These are phyloP conservation scores for Rubia yunnanensis DNA, from an alignment of 257 asterid genomes.

Conservation along the genomic window DNA sequence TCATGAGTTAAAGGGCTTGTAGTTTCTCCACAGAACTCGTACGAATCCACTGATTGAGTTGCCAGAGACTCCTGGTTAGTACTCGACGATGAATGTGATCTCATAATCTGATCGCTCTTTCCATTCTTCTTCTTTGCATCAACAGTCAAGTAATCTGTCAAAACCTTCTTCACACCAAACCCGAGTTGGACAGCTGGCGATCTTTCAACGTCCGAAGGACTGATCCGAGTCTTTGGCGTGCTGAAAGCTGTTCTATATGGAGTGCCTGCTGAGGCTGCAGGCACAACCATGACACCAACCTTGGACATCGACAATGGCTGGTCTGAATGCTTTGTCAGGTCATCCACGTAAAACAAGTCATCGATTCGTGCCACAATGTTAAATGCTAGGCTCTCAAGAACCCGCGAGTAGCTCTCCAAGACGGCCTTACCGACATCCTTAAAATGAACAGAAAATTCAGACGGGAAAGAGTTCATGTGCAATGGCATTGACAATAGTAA, in stretches of 20 bases:
- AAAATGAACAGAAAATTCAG: neutral
- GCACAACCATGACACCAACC: constrained; percentile 33
- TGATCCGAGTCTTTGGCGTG: constrained; percentile 36
- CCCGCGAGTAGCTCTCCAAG: constrained; percentile 80
- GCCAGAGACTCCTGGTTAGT: constrained; percentile 28
- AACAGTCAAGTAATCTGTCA: constrained; percentile 58
- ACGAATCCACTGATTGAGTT: constrained; percentile 37
- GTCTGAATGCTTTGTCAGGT: constrained; percentile 60
- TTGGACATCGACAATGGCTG: constrained; percentile 50
- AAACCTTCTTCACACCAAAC: constrained; percentile 50
- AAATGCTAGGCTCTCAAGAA: constrained; percentile 76
- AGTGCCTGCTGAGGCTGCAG: constrained; percentile 19
- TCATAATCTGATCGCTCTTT: constrained; percentile 12
- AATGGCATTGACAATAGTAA: neutral
- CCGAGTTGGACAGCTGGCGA: constrained; percentile 28
- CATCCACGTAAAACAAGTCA: constrained; percentile 64
- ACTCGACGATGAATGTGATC: constrained; percentile 38
- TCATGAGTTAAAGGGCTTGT: constrained; percentile 21
- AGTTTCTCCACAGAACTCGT: constrained; percentile 21
- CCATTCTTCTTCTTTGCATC: constrained; percentile 42
- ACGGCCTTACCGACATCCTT: constrained; percentile 82
- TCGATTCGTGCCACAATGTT: constrained; percentile 66
- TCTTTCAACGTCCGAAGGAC: constrained; percentile 35
- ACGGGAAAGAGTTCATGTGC: neutral
- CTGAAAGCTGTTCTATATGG: constrained; percentile 39